Conservation (phyloP, 768 basidiomycete species). For the Boletales sp. region DNA sequence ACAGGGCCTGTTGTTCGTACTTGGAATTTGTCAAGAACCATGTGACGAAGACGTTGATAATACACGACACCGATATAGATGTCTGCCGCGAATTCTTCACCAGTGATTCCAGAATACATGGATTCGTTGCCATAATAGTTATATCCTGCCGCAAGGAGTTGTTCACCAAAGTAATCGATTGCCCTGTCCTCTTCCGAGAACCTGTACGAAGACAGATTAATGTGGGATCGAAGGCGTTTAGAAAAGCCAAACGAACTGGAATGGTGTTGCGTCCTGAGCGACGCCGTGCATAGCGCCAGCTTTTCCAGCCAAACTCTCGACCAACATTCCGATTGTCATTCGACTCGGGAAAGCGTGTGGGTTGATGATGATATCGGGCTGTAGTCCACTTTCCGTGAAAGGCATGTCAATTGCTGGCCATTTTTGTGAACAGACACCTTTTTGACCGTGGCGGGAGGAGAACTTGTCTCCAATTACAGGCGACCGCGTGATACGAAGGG, state of each 20-base stretch:
- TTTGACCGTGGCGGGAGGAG: conserved; percentile 97
- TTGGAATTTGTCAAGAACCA: conserved; percentile 99
- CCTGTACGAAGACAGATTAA: conserved; percentile 37
- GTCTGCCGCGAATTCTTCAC: conserved; percentile 97
- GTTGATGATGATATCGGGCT: conserved; percentile 99
- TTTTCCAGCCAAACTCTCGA: conserved; percentile 99
- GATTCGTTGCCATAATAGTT: conserved; percentile 99
- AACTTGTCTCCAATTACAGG: conserved; percentile 99
- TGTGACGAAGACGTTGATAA: conserved; percentile 97
- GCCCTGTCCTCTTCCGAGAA: conserved; percentile 98
- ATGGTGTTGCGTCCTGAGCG: conserved; percentile 97
- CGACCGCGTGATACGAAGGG: conserved; percentile 86
- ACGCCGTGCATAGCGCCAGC: conserved; percentile 98
- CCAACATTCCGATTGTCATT: conserved; percentile 99
- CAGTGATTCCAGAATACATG: conserved; percentile 99
- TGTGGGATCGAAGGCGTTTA: not conserved
- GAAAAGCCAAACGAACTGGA: conserved; percentile 61
- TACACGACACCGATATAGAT: conserved; percentile 99
- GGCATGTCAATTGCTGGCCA: conserved; percentile 99
- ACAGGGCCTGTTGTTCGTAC: conserved; percentile 98
- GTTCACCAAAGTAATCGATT: conserved; percentile 95
- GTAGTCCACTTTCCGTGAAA: conserved; percentile 97
- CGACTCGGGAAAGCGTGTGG: conserved; percentile 99
- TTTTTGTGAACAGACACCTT: conserved; percentile 99
- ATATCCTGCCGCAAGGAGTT: conserved; percentile 90